Base-by-base conservation (phyloP, 2,329 filamentous ascomycete species). In the Onygenales sp. region DNA sequence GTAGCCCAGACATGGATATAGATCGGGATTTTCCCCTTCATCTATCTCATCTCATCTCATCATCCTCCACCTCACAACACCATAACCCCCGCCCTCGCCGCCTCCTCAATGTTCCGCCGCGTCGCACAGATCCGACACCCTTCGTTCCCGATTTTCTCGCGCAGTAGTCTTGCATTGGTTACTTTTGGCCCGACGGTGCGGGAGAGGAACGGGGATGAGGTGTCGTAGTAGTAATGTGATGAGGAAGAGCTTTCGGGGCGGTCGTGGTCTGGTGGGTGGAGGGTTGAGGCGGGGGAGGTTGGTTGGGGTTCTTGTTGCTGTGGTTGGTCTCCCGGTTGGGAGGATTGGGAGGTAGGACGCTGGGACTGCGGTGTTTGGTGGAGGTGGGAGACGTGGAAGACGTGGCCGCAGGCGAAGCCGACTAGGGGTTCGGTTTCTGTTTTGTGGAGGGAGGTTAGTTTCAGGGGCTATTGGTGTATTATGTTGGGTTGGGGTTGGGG, bases 121-220 rank as follows among this genome's bases (percentile, higher is more conserved):
- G 69, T 54, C 7, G 69, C 64, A 58, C 70, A 73, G 31, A 72
- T 66, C 21, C 64, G 64, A 54, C 70, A 73, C 14, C 70, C 69
- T 27, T 68, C 63, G 35, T 27, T 27, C 10, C 56, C 56, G 8
- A 92, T 77, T 56, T 82, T 82, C 62, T 91, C 86, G 60, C 84
- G 79, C 55, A 95, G 71, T 52, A 95, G 67, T 58, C 89, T 80
- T 41, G 91, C 90, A 65, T 89, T 88, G 58, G 87, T 93, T 32
- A 95, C 89, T 70, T 96, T 96, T 33, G 85, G 82, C 0, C 89
- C 87, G 6, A 97, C 83, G 51, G 86, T 88, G 39, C 72, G 68
- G 51, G 71, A 72, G 43, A 57, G 46, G 4, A 57, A 5, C 3
- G 56, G 47, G n/a, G 54, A 58, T n/a, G 53, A 42, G 43, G 54